These are phyloP conservation scores for Mycena epipterygia DNA, from an alignment of 768 basidiomycete genomes.

Conservation along the genomic window DNA sequence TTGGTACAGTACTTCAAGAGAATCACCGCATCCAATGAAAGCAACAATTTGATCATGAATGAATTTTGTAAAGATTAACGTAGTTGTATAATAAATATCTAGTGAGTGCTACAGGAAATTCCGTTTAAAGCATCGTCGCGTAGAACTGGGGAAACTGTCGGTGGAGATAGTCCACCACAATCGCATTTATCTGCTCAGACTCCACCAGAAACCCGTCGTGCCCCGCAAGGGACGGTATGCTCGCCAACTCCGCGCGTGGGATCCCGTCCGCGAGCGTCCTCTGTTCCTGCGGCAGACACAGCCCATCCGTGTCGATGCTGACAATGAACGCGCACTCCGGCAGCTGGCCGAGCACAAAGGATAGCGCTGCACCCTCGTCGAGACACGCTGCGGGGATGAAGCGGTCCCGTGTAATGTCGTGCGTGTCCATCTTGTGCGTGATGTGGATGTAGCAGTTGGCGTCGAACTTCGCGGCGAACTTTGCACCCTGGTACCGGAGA, in stretches of 20 bases:
- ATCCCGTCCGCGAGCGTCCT: constrained; percentile 84
- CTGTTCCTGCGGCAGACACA: constrained; percentile 94
- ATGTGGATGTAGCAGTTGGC: constrained; percentile 91
- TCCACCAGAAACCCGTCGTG: constrained; percentile 98
- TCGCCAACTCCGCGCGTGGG: constrained; percentile 83
- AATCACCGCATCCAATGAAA: no score
- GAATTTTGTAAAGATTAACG: no score
- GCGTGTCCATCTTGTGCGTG: constrained; percentile 94
- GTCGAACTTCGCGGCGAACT: constrained; percentile 95
- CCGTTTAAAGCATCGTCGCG: no score
- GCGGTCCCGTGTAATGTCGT: constrained; percentile 85
- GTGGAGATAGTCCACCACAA: constrained; percentile 79
- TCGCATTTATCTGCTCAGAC: constrained; percentile 90
- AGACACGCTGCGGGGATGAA: constrained; percentile 32
- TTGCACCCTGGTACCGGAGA: constrained; percentile 96
- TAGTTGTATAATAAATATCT: no score
- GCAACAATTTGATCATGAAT: no score
- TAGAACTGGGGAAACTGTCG: constrained; percentile 82
- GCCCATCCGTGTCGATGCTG: constrained; percentile 91
- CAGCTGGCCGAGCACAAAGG: constrained; percentile 72
- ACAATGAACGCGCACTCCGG: constrained; percentile 87
- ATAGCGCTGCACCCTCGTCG: constrained; percentile 57
- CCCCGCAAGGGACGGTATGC: constrained; percentile 88
- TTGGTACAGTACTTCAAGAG: no score
- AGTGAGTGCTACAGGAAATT: no score